Conservation (phyloP, 2,329 filamentous ascomycete genomes). For the Colletotrichum orchidophilum region DNA sequence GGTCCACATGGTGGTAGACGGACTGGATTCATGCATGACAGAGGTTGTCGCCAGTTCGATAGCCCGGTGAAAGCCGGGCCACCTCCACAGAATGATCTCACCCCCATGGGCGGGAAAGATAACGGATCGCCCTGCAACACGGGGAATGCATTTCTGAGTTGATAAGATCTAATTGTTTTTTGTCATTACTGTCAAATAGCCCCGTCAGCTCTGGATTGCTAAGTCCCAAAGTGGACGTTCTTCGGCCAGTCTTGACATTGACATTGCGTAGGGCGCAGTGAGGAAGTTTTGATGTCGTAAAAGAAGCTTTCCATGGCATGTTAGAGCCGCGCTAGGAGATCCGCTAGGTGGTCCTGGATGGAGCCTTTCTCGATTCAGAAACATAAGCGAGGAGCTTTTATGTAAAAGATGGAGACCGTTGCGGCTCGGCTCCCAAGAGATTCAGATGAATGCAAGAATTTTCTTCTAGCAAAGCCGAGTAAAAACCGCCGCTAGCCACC, state of each 20-base stretch:
- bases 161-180: slow-evolving; percentile 31
- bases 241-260: slow-evolving; percentile 16
- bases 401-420: slow-evolving; percentile 24
- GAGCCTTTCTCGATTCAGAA: slow-evolving; percentile 15
- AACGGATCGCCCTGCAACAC: slow-evolving; percentile 22
- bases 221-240: slow-evolving; percentile 8
- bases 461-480: slow-evolving; percentile 28
- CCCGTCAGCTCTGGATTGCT: neutral
- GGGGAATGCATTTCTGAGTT: slow-evolving; percentile 9
- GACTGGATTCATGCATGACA: slow-evolving; percentile 10
- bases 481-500: slow-evolving; percentile 25
- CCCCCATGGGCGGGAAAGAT: slow-evolving; percentile 30
- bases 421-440: slow-evolving; percentile 16
- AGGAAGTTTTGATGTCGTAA: slow-evolving; percentile 30
- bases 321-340: slow-evolving; percentile 31
- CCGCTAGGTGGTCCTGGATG: slow-evolving; percentile 14
- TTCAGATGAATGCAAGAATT: slow-evolving; percentile 26
- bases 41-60: slow-evolving; percentile 27
- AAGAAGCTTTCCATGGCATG: slow-evolving; percentile 32
- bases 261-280: slow-evolving; percentile 10
- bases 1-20: slow-evolving; percentile 18
- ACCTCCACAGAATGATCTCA: slow-evolving; percentile 32
- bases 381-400: slow-evolving; percentile 27
- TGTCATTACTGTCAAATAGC: slow-evolving; percentile 14
- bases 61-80: slow-evolving; percentile 13